A percentile compares a stretch with the other conserved stretches of the same genome.
These are phyloP conservation scores for Phytophthora lateralis DNA, from an alignment of 352 stramenopile genomes.

Conservation along the genomic window DNA sequence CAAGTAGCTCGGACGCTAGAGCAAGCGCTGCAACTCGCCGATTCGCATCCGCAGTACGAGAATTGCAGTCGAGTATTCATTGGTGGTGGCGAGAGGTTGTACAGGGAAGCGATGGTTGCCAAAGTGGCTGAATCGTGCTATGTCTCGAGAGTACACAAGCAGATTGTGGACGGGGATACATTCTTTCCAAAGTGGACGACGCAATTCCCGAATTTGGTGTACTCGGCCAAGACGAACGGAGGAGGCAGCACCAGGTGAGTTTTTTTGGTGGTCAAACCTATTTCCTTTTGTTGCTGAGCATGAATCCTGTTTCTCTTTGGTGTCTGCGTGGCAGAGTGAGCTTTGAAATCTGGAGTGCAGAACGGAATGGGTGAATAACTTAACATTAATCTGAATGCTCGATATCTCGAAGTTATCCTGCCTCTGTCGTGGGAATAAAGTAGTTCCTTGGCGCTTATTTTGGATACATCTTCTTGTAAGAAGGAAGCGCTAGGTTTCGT, in stretches of 20 bases:
- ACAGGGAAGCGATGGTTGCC: conserved; percentile 54
- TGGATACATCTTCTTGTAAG: no score
- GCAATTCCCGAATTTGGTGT: conserved; percentile 45
- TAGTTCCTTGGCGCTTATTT: no score
- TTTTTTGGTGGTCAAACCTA: background rate
- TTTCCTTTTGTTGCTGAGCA: background rate
- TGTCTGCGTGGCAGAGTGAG: conserved; percentile 31
- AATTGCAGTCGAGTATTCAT: conserved; percentile 59
- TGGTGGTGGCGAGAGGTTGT: conserved; percentile 64
- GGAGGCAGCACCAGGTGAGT: conserved; percentile 28
- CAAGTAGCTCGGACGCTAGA: conserved; percentile 44
- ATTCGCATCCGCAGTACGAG: conserved; percentile 38
- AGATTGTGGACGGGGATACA: conserved; percentile 51
- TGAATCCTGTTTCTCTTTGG: background rate
- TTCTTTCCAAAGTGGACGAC: conserved; percentile 66
- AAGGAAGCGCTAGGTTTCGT: no score
- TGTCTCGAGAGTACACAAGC: conserved; percentile 60
- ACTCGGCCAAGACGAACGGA: conserved; percentile 32
- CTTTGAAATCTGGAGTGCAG: conserved; percentile 40
- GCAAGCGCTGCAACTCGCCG: conserved; percentile 48
- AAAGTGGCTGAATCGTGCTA: conserved; percentile 60
- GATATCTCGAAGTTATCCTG: no score
- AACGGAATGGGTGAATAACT: background rate
- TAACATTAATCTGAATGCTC: background rate
- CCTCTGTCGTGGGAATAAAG: no score